phyloP scores from a whole-genome alignment of 495 filamentous ascomycete species.

The Penicillium ochrochloron region DNA sequence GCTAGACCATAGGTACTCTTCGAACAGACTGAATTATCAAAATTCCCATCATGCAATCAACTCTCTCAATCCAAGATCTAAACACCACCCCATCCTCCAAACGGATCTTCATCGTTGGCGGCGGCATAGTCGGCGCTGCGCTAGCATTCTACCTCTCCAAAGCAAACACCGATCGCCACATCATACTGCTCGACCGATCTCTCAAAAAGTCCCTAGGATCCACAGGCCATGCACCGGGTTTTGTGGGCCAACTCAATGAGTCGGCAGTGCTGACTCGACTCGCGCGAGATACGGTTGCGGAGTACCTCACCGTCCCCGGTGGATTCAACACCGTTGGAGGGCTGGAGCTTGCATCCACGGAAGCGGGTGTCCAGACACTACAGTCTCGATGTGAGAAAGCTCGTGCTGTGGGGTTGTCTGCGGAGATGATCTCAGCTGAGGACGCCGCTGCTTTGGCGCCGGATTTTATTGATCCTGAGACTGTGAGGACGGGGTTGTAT shows the following conservation, averaged over 20 bases:
- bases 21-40: not conserved
- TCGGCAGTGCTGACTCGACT: slow-evolving; percentile 37
- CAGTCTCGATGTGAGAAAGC: slow-evolving; percentile 29
- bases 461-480: slow-evolving; percentile 33
- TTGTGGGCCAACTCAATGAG: slow-evolving; percentile 45
- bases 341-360: slow-evolving; percentile 35
- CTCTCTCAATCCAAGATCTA: slow-evolving; percentile 22
- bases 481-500: slow-evolving; percentile 22
- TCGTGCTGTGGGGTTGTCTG: slow-evolving; percentile 27
- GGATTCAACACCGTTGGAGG: slow-evolving; percentile 39
- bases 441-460: slow-evolving; percentile 33
- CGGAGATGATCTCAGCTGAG: slow-evolving; percentile 33
- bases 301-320: slow-evolving; percentile 34
- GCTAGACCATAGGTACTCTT: not conserved
- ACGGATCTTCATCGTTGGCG: slow-evolving; percentile 47
- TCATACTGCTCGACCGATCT: slow-evolving; percentile 35
- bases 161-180: slow-evolving; percentile 15
- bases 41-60: slow-evolving; percentile 11
- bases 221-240: slow-evolving; percentile 40
- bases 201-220: slow-evolving; percentile 30
- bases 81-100: slow-evolving; percentile 17
- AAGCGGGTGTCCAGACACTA: slow-evolving; percentile 29
- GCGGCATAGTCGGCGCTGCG: slow-evolving; percentile 50
- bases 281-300: slow-evolving; percentile 37
- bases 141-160: slow-evolving; percentile 40